Base-by-base conservation (phyloP, 768 basidiomycete genomes). In the Calocybe indica region DNA sequence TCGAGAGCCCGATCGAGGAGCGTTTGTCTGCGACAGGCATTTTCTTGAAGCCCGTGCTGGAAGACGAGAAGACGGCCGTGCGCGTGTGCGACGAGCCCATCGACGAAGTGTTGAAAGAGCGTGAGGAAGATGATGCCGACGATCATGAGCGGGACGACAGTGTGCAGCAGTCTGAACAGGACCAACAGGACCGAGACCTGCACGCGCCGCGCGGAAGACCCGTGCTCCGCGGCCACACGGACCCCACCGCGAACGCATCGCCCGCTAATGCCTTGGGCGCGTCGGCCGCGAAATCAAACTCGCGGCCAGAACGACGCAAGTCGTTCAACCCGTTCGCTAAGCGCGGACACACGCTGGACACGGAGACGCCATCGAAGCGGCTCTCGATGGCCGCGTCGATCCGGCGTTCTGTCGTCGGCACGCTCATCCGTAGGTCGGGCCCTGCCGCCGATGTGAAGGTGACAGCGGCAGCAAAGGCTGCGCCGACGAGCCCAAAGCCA, bases 381-480 rank as follows among this genome's bases (percentile, higher is more conserved):
- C 52, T 70, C 3, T 60, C 61, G 1, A 59, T 71, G 6, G 58
- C 69, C 3, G 57, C 61, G 9, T 75, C 74, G 5, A 60, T 80
- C 12, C 70, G 74, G 28, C 72, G 75, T 37, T 71, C 75, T 0
- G 62, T 76, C 37, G 62, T 68, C 5, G 71, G 71, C 30, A 68
- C 63, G 1, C 53, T 69, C 10, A 55, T 64, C 4, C 52, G 58
- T 7, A 39, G 22, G 22, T 22, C 22, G 22, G 4, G 22, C 4
- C 22, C 22, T 22, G 22, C 22, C 4, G 22, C 22, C 22, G 22
- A 22, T 22, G 22, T 4, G 22, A 22, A 22, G 22, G 22, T 4
- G 22, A 22, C 2, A 22, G 22, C 22, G 22, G 22, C 22, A 22
- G 22, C 22, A 22, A 22, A 22, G 22, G 22, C 22, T 22, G 22